Evolutionary conservation across 345 rosid genomes (phyloP).

Genomic region (Cardiospermum halicacabum): DNA sequence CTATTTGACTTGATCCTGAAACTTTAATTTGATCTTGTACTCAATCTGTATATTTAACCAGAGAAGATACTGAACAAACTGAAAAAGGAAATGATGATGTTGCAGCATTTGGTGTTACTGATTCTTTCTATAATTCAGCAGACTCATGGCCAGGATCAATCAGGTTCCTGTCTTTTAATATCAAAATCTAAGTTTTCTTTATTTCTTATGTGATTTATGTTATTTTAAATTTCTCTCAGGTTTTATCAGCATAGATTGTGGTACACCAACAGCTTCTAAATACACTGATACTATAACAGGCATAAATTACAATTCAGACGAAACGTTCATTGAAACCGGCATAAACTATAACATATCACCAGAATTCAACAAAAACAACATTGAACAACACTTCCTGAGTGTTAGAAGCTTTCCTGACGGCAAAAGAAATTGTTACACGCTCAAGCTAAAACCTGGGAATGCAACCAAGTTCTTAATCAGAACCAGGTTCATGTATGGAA

Average conservation of each 20-base stretch:
- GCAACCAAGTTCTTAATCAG: constrained; percentile 43
- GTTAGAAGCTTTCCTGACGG: constrained; percentile 38
- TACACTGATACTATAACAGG: constrained; percentile 28
- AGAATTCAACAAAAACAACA: constrained; percentile 15
- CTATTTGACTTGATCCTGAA: background rate
- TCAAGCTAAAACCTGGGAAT: constrained; percentile 16
- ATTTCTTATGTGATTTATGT: background rate
- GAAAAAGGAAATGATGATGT: background rate
- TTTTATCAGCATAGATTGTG: constrained; percentile 46
- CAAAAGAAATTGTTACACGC: constrained; percentile 29
- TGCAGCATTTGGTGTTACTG: background rate
- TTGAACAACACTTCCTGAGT: constrained; percentile 17
- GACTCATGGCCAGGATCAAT: background rate
- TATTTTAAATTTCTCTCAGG: constrained; percentile 18
- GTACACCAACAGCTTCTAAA: constrained; percentile 19
- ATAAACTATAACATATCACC: constrained; percentile 10
- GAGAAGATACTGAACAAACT: background rate
- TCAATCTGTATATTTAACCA: background rate
- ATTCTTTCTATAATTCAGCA: background rate
- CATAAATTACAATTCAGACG: constrained; percentile 29
- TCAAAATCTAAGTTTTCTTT: background rate
- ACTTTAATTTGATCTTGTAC: background rate
- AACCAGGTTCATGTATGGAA: constrained; percentile 44
- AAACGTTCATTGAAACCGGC: constrained; percentile 26
- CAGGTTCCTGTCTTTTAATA: background rate